Evolutionary conservation across 2,329 filamentous ascomycete species (phyloP).

Genomic region (Pseudocercospora musae): DNA sequence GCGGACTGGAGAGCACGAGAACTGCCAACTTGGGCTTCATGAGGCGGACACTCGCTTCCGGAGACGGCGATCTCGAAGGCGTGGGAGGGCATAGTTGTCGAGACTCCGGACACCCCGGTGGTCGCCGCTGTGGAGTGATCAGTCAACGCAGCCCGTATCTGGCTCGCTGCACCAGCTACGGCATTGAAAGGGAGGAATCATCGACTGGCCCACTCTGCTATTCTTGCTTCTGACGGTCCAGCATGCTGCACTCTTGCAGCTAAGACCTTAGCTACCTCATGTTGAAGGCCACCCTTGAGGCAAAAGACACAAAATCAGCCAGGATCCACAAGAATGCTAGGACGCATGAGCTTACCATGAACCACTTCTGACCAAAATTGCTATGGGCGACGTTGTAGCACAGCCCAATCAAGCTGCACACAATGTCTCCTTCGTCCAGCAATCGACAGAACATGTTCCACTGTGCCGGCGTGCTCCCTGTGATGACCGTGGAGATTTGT

Average conservation of each 20-base stretch:
- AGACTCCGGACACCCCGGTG: neutral
- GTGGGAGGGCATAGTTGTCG: neutral
- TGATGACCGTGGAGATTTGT: slow-evolving; percentile 1
- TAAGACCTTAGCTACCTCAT: neutral
- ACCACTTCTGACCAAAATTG: neutral
- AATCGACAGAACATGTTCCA: slow-evolving; percentile 3
- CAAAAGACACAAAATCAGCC: neutral
- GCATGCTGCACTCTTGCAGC: neutral
- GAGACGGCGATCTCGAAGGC: neutral
- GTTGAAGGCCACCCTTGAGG: neutral
- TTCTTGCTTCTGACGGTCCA: neutral
- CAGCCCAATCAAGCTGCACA: slow-evolving; percentile 2
- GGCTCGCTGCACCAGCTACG: neutral
- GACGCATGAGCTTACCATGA: neutral
- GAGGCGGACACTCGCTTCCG: neutral
- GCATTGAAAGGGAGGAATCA: neutral
- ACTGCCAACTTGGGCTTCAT: neutral
- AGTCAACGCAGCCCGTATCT: neutral
- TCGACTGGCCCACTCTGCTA: neutral
- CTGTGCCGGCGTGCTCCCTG: slow-evolving; percentile 1
- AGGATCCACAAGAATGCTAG: no score
- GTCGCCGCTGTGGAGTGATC: neutral
- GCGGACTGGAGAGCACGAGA: neutral
- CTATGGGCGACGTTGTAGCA: slow-evolving; percentile 2
- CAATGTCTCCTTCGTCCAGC: neutral